Percentiles rank a stretch among this genome's conserved stretches.
phyloP scores from a whole-genome alignment of 306 rosid genomes.

The Trifolium dubium region DNA sequence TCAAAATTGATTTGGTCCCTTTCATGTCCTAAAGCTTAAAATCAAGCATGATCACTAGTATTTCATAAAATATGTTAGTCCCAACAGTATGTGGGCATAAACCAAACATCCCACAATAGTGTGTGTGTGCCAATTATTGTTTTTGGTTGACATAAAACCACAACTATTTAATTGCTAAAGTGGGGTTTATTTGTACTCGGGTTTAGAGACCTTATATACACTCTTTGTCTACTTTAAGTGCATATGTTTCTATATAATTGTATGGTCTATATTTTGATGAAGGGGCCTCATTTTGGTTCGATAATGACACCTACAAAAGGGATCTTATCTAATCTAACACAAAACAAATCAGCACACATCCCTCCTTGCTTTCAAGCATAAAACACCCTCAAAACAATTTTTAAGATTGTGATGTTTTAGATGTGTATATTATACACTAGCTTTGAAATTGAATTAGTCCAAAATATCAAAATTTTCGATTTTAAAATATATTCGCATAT shows the following conservation, averaged over 20 bases:
- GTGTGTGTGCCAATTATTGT: conserved; percentile 39
- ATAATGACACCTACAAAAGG: conserved; percentile 32
- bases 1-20: conserved; percentile 36
- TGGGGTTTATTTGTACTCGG: conserved; percentile 48
- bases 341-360: conserved; percentile 40
- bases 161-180: conserved; percentile 33
- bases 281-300: conserved; percentile 33
- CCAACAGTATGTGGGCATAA: conserved; percentile 38
- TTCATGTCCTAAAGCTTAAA: conserved; percentile 32
- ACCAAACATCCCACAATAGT: conserved; percentile 49
- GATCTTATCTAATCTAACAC: conserved; percentile 30
- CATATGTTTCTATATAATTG: conserved; percentile 23
- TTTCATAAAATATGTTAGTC: background rate
- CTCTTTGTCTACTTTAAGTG: conserved; percentile 36
- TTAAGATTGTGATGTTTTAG: background rate
- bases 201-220: conserved; percentile 42
- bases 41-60: conserved; percentile 33
- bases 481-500: too few species aligned
- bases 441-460: background rate
- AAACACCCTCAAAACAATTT: background rate
- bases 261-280: conserved; percentile 34
- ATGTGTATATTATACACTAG: background rate
- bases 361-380: background rate
- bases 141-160: conserved; percentile 44
- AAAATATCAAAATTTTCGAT: too few species aligned